Conservation (phyloP, 2,329 filamentous ascomycete species). For the Colletotrichum lini region DNA sequence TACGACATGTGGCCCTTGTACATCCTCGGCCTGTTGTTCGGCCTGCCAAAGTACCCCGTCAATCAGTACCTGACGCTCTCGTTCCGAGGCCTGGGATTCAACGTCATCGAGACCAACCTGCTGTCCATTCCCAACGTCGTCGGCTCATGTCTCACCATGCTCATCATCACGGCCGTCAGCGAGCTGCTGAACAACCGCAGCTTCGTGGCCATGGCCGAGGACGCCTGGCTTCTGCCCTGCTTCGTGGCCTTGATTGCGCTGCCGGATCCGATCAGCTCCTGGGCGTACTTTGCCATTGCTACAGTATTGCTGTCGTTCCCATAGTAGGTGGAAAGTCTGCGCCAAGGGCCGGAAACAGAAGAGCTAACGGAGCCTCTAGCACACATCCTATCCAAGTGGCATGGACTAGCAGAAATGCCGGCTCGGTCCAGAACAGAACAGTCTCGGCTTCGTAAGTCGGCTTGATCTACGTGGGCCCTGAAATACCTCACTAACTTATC, state of each 20-base stretch:
- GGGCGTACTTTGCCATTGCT: constrained; percentile 65
- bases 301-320: constrained; percentile 66
- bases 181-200: constrained; percentile 65
- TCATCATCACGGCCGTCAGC: constrained; percentile 65
- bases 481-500: neutral
- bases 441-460: constrained; percentile 64
- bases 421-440: constrained; percentile 70
- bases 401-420: constrained; percentile 70
- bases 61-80: constrained; percentile 48
- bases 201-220: constrained; percentile 62
- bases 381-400: constrained; percentile 70
- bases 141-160: constrained; percentile 65
- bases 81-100: constrained; percentile 46
- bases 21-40: constrained; percentile 61
- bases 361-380: constrained; percentile 39
- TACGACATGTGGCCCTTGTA: constrained; percentile 72
- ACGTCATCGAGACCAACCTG: constrained; percentile 65
- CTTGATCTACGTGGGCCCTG: neutral
- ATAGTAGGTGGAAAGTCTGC: constrained; percentile 52
- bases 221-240: constrained; percentile 69
- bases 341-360: no score
- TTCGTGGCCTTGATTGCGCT: constrained; percentile 62
- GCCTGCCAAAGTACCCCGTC: constrained; percentile 45
- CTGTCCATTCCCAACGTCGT: constrained; percentile 57
- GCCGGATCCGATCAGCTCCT: constrained; percentile 55